Conservation (phyloP, 164 flowering plant genomes). For the grape (Vitis vinifera) region DNA sequence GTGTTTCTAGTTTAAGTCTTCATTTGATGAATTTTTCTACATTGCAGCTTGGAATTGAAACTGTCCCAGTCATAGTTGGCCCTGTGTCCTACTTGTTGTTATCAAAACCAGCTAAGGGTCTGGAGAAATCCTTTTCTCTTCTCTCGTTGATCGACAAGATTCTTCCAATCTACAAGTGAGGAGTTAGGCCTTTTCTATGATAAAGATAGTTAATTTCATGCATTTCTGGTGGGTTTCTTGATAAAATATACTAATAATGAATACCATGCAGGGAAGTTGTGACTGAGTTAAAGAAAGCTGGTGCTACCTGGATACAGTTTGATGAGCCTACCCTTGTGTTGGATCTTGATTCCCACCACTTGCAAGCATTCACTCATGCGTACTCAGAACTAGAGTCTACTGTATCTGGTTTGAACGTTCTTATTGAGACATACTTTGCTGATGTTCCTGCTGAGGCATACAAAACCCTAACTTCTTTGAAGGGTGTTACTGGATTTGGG, state of each 20-base stretch:
- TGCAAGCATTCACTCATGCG: slow-evolving; percentile 75
- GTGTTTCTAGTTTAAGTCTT: too few relatives aligned
- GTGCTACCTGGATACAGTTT: slow-evolving; percentile 88
- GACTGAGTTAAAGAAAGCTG: slow-evolving; percentile 80
- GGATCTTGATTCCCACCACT: slow-evolving; percentile 75
- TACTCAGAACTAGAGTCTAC: slow-evolving; percentile 72
- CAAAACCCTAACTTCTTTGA: slow-evolving; percentile 66
- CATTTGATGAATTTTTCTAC: neutral
- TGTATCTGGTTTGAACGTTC: slow-evolving; percentile 65
- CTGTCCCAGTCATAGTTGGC: slow-evolving; percentile 81
- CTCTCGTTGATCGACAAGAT: slow-evolving; percentile 71
- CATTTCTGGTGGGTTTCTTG: neutral
- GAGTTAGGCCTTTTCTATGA: neutral
- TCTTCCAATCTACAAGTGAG: slow-evolving; percentile 78
- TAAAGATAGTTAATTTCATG: neutral
- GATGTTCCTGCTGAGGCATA: slow-evolving; percentile 77
- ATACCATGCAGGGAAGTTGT: slow-evolving; percentile 64
- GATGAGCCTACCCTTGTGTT: slow-evolving; percentile 81
- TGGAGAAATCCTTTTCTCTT: slow-evolving; percentile 62
- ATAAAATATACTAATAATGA: neutral
- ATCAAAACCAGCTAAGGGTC: slow-evolving; percentile 86
- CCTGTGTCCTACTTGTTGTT: slow-evolving; percentile 81
- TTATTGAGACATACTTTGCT: slow-evolving; percentile 90
- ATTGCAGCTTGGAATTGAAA: slow-evolving; percentile 75
- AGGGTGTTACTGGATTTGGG: slow-evolving; percentile 70